Evolutionary conservation across 768 basidiomycete genomes (phyloP), one percentile per base, ranked within the genome.

Genomic region (Rhodosporidiobolus odoratus): DNA sequence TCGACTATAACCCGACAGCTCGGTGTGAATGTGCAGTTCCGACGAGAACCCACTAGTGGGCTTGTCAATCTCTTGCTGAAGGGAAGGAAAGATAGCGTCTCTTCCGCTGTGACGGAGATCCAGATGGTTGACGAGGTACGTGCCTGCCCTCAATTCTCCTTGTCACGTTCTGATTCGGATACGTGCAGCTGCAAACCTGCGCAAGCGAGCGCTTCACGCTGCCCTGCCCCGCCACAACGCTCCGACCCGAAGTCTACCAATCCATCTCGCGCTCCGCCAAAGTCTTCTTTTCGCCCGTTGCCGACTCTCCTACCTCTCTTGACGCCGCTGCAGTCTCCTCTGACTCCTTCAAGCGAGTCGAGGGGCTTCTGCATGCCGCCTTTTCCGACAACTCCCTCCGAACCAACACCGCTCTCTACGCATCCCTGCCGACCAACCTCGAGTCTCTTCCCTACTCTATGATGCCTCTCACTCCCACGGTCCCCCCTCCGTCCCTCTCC

Each of bases 201-300:
- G 25, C 32, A 23, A 23, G 16, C 40, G 54, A 65, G 27, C n/a
- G n/a, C 32, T 47, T 65, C 34, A 10, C 43, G 27, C 57, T 73
- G 13, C 67, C 64, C 9, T 32, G 10, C 3, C 50, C 54, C 0
- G 50, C 65, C 23, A 37, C 54, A 13, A 56, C 43, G 3, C 45
- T 73, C 27, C 56, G 67, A 10, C 67, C 67, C 25, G 64, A 69
- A 30, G 50, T 73, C 37, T 73, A 63, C 34, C 67, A 69, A 16
- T 43, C 64, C n/a, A 48, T 69, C 41, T 66, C 64, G 25, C 61
- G 65, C 27, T 13, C 53, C 6, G 13, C 56, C 30, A 73, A 69
- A 61, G 61, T 56, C 21, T 73, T 53, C 59, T 35, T 73, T 41
- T 64, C 60, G 30, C 72, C 25, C 27, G 15, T 27, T 2, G 30